Evolutionary conservation across 352 stramenopile species (phyloP), one percentile per base, ranked within the genome.

Genomic region (Phytophthora podocarpi): DNA sequence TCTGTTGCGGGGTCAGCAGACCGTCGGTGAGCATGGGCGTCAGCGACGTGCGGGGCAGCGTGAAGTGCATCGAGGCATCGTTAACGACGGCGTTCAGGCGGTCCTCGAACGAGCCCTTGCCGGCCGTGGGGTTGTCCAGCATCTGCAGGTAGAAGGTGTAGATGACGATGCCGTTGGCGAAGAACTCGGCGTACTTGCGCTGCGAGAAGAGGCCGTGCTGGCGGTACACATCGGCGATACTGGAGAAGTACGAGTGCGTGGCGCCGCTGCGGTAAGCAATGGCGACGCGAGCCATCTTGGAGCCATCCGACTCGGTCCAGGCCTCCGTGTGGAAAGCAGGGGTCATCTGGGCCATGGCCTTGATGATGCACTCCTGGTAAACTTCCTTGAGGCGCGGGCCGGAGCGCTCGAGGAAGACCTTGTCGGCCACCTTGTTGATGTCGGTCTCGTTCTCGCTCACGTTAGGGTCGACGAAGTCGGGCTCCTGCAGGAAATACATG

Each of bases 181-280:
- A 92, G 65, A 91, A 92, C 58, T 94, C 85, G 40, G 76, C 77
- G 66, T 94, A 94, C 73, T 94, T 94, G 59, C 85, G 79, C 59
- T 85, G 82, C 52, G 82, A 80, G 68, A 91, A 94, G 37, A 94
- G 74, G 2, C 85, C 85, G 66, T 92, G 82, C 67, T 91, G 82
- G 39, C 85, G 82, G 76, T 94, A 94, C 12, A 94, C 81, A 36
- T 94, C 82, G 20, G 85, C 85, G 57, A 94, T 88, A 80, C 77
- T 88, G 47, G 85, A 91, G 69, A 94, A 94, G 74, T 94, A 94
- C 69, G 78, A 89, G 71, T 94, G 85, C 16, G 85, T 94, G 2
- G 85, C 72, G 21, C 85, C 85, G 41, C 64, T 76, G 61, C 85
- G 80, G 71, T 91, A 91, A n/a, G 79, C 83, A 49, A 94, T 85